phyloP scores from a whole-genome alignment of 2,329 filamentous ascomycete species.

The Ramularia collo-cygni region DNA sequence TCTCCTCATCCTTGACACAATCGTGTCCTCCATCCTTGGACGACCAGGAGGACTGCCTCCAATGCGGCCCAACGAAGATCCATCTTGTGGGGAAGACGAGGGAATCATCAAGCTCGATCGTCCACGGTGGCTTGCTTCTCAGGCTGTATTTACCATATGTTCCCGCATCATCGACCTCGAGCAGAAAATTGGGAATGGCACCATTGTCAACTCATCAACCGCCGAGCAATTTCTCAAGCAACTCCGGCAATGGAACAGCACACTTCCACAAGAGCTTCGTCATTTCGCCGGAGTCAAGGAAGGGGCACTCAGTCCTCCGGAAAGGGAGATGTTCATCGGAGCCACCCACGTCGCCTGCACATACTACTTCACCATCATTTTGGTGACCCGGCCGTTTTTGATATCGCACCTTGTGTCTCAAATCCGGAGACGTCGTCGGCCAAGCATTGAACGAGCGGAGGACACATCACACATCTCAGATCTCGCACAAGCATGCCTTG shows the following conservation, averaged over 20 bases:
- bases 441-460: slow-evolving; percentile 15
- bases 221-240: slow-evolving; percentile 15
- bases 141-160: slow-evolving; percentile 14
- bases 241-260: slow-evolving; percentile 17
- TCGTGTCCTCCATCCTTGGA: slow-evolving; percentile 45
- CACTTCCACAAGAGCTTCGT: slow-evolving; percentile 15
- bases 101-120: slow-evolving; percentile 8
- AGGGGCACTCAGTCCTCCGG: slow-evolving; percentile 11
- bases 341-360: slow-evolving; percentile 49
- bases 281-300: slow-evolving; percentile 18
- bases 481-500: slow-evolving; percentile 48
- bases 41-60: slow-evolving; percentile 32
- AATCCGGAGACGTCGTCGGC: slow-evolving; percentile 10
- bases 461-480: slow-evolving; percentile 19
- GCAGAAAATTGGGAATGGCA: slow-evolving; percentile 16
- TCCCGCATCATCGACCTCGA: slow-evolving; percentile 19
- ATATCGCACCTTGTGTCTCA: slow-evolving; percentile 44
- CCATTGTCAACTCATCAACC: slow-evolving; percentile 9
- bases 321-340: slow-evolving; percentile 19
- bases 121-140: slow-evolving; percentile 12
- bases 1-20: slow-evolving; percentile 41
- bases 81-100: slow-evolving; percentile 12
- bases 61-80: slow-evolving; percentile 13
- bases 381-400: slow-evolving; percentile 51
- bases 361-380: slow-evolving; percentile 54